Percentiles rank a stretch among this genome's conserved stretches.
phyloP scores from a whole-genome alignment of 2,329 filamentous ascomycete genomes.

The Aspergillus sergii region DNA sequence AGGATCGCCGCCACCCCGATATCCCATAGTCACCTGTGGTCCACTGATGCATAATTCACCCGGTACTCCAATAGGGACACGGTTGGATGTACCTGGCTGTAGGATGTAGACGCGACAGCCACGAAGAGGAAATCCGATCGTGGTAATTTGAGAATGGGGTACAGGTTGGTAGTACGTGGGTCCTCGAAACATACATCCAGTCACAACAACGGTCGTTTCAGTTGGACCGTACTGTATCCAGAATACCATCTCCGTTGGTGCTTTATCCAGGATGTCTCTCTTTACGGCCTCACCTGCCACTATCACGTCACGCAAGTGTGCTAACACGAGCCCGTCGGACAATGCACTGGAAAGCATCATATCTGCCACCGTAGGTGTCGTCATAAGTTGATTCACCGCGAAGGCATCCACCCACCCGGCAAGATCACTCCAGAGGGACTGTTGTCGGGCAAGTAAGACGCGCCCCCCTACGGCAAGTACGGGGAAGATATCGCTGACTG shows the following conservation, averaged over 20 bases:
- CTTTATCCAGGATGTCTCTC: not conserved
- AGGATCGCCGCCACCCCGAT: not conserved
- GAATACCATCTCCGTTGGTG: not conserved
- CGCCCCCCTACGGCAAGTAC: not conserved
- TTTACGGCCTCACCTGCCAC: not conserved
- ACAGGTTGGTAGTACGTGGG: not conserved
- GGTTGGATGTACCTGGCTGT: not conserved
- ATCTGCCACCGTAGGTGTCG: not conserved
- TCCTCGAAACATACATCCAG: not conserved
- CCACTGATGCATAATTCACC: not conserved
- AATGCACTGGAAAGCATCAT: not conserved
- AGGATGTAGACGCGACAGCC: not conserved
- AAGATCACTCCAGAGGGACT: not conserved
- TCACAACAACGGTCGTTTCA: not conserved
- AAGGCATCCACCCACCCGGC: not conserved
- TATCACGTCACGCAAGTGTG: not conserved
- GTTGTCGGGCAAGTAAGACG: not conserved
- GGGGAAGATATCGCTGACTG: not conserved
- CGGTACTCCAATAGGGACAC: not conserved
- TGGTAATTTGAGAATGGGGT: not conserved
- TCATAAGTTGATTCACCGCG: not conserved
- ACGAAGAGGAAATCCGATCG: not conserved
- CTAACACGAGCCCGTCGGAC: not conserved
- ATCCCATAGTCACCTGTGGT: not conserved
- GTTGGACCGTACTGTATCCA: not conserved